Base-by-base conservation (phyloP, 2,329 filamentous ascomycete species). In the Neopestalotiopsis clavispora region DNA sequence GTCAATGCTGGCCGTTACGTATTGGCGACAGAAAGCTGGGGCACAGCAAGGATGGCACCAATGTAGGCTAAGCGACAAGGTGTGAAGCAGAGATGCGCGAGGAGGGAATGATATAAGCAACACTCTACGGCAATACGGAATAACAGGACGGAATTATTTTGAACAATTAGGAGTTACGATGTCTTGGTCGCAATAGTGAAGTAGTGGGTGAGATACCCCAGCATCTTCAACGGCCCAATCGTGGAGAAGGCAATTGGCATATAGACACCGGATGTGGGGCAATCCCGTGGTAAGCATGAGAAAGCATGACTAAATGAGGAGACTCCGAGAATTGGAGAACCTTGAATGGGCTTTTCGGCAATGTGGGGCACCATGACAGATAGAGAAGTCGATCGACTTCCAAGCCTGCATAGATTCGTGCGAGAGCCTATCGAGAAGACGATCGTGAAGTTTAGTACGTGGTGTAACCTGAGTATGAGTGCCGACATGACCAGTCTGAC, bases 251-350 rank as follows among this genome's bases (percentile, higher is more conserved):
- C 57, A 59, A 59, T 59, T 14, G 17, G 23, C 23, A 13, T 34
- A 30, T 14, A 28, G 57, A 14, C 57, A 59, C 23, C 23, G 23
- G 14, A 23, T 28, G 57, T 34, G 57, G 57, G 30, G 57, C 23
- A 59, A 14, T 28, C 23, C 4, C 13, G 6, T 28, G 23, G 9
- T 23, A 62, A 40, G 30, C 30, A 62, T 62, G 59, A 62, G 32
- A 38, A 62, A 62, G 59, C 59, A 42, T 62, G 59, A 62, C 59
- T 62, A 62, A 62, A 62, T 40, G 59, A 62, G 30, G 59, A 62
- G 59, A 42, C 23, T 62, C 20, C 32, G 59, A 62, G 57, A 59
- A 59, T 30, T 52, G 45, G 45, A 52, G 45, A 52, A 52, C 45
- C n/a, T 17, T 52, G 45, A 52, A 52, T n/a, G 45, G 45, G 17